Conservation (phyloP, 805 yeast genomes). For the Lipomyces chichibuensis region DNA sequence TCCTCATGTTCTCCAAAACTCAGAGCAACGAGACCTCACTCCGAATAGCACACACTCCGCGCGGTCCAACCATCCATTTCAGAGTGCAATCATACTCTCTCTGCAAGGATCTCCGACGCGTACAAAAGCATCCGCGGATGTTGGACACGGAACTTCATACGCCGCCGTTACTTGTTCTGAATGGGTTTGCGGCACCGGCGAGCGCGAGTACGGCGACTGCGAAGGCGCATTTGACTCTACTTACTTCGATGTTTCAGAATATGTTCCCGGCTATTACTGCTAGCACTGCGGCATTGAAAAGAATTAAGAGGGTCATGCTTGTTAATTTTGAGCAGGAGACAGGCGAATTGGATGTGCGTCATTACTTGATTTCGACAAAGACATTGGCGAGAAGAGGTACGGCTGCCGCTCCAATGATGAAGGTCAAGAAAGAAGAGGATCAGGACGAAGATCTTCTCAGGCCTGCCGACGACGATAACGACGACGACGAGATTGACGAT, state of each 20-base stretch:
- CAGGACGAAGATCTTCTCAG: conserved; percentile 7
- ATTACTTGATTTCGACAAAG: conserved; percentile 84
- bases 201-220: conserved; percentile 64
- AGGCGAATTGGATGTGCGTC: conserved; percentile 81
- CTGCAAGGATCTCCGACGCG: conserved; percentile 73
- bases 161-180: conserved; percentile 91
- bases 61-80: conserved; percentile 93
- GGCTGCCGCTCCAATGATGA: conserved; percentile 9
- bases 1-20: conserved; percentile 83
- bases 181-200: conserved; percentile 75
- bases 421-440: conserved; percentile 20
- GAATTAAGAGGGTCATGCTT: conserved; percentile 83
- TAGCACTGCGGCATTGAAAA: conserved; percentile 68
- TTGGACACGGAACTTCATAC: conserved; percentile 59
- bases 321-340: conserved; percentile 71
- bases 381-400: conserved; percentile 40
- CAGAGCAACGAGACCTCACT: conserved; percentile 76
- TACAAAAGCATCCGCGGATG: conserved; percentile 78
- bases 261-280: conserved; percentile 96
- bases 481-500: conserved; percentile 19
- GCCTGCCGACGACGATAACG: background rate
- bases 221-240: conserved; percentile 52
- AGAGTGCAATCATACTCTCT: conserved; percentile 75
- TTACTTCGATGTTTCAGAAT: conserved; percentile 90
- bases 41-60: conserved; percentile 82